Base-by-base conservation (phyloP, 2,329 filamentous ascomycete genomes). In the Monilinia vaccinii-corymbosi region DNA sequence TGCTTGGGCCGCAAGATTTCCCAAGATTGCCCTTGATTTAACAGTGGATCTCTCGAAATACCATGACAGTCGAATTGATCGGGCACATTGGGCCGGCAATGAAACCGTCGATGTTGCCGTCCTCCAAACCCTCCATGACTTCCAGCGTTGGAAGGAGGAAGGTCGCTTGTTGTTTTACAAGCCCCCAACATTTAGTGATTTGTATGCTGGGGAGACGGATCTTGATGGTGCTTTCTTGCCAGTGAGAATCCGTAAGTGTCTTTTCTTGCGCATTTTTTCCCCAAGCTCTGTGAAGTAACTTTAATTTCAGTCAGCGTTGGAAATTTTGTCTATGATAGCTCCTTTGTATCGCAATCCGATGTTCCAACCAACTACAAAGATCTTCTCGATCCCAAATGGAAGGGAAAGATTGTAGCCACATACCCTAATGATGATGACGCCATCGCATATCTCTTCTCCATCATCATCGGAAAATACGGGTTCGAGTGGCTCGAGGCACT, bases 1-100 rank as follows among this genome's bases (percentile, higher is more conserved):
- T 14, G 50, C 38, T 28, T 53, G 38, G 38, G 38, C 50, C 4
- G 50, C 50, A 23, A 25, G 50, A 21, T 53, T 53, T 25, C 50
- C 50, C 3, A 53, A 53, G 9, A 53, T 53, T 14, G 3, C 38
- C 9, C 38, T 53, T 6, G 36, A 53, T 32, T 8, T 23, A 4
- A 82, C 79, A 0, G 76, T 81, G 45, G 79, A 82, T 60, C 67
- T 81, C 0, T 81, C 79, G 58, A 82, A 82, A 65, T 82, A 82
- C 63, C 79, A 79, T 62, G 77, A 81, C 59, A 71, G 66, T n/a
- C 70, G 71, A 8, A 65, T 82, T 10, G 78, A 83, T 63, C 67
- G 74, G 34, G 76, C 78, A 60, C 68, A 81, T 1, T 75, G 73
- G 6, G 60, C 64, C 1, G 68, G 71, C 10, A 71, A 69, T 7